Evolutionary conservation across 2,329 filamentous ascomycete genomes (phyloP).

Genomic region (Tolypocladium sp.): DNA sequence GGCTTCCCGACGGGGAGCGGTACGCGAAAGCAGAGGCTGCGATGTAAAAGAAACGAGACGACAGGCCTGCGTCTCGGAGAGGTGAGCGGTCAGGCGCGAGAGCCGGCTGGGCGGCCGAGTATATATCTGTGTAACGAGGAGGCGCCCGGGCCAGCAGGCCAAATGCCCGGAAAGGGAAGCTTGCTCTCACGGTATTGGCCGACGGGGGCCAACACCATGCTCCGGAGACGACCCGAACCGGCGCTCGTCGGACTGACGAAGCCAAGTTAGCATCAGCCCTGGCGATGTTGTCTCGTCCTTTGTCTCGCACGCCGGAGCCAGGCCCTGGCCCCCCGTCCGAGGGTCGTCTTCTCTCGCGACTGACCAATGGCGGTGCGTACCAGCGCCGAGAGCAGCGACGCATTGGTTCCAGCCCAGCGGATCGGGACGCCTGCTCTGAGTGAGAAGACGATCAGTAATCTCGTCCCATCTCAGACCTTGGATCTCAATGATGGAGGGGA

Average conservation of each 20-base stretch:
- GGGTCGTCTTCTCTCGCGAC: not conserved
- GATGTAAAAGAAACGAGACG: too few relatives aligned
- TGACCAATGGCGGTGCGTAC: not conserved
- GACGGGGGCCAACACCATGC: not conserved
- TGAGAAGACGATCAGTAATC: not conserved
- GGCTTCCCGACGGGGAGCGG: not conserved
- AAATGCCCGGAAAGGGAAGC: not conserved
- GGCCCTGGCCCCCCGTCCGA: not conserved
- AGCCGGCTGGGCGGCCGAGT: not conserved
- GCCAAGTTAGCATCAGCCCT: not conserved
- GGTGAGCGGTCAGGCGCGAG: not conserved
- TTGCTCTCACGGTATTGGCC: not conserved
- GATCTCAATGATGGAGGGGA: not conserved
- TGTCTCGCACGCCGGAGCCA: not conserved
- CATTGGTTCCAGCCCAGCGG: slow-evolving; percentile 1
- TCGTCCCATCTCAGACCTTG: not conserved
- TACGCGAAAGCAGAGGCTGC: not conserved
- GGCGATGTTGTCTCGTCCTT: not conserved
- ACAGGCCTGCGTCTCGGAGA: not conserved
- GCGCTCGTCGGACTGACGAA: not conserved
- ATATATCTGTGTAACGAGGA: not conserved
- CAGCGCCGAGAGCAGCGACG: not conserved
- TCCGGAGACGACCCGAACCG: not conserved
- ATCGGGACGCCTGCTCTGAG: not conserved
- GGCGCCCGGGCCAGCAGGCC: not conserved